Conservation (phyloP, 2,329 filamentous ascomycete species). For the Ploettnerulaceae sp. region DNA sequence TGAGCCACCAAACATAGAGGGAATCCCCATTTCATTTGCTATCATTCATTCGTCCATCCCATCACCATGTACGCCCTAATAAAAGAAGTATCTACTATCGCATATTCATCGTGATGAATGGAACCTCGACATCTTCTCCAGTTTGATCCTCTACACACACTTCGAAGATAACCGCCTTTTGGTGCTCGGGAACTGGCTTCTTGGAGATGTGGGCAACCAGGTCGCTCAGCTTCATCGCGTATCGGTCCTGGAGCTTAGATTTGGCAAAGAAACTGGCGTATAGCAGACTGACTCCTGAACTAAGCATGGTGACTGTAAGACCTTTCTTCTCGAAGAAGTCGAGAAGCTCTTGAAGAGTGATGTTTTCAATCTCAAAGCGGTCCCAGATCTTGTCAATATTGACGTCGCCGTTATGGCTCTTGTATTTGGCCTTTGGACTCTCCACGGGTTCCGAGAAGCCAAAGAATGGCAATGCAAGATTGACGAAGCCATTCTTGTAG, state of each 20-base stretch:
- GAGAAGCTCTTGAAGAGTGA: slow-evolving; percentile 80
- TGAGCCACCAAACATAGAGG: slow-evolving; percentile 13
- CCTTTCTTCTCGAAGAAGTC: slow-evolving; percentile 77
- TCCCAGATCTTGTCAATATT: slow-evolving; percentile 97
- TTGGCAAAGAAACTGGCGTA: slow-evolving; percentile 91
- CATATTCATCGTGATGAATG: slow-evolving; percentile 84
- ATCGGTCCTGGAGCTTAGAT: slow-evolving; percentile 71
- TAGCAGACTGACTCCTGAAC: slow-evolving; percentile 91
- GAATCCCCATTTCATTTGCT: not conserved
- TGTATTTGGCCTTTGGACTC: slow-evolving; percentile 88
- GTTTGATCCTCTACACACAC: slow-evolving; percentile 84
- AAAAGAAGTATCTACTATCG: slow-evolving; percentile 18
- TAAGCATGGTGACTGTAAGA: slow-evolving; percentile 83
- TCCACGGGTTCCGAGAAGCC: slow-evolving; percentile 96
- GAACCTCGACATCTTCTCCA: slow-evolving; percentile 93
- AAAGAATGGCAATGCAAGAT: slow-evolving; percentile 93
- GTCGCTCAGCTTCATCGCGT: slow-evolving; percentile 78
- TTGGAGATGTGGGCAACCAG: slow-evolving; percentile 86
- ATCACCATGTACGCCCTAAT: slow-evolving; percentile 14
- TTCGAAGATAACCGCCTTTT: slow-evolving; percentile 95
- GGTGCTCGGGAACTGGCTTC: slow-evolving; percentile 84
- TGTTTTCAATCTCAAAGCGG: slow-evolving; percentile 83
- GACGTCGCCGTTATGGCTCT: slow-evolving; percentile 72
- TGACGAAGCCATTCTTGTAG: slow-evolving; percentile 99
- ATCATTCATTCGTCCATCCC: slow-evolving; percentile 8